phyloP scores from a whole-genome alignment of 805 yeast species.

The Yamadazyma nakazawae region DNA sequence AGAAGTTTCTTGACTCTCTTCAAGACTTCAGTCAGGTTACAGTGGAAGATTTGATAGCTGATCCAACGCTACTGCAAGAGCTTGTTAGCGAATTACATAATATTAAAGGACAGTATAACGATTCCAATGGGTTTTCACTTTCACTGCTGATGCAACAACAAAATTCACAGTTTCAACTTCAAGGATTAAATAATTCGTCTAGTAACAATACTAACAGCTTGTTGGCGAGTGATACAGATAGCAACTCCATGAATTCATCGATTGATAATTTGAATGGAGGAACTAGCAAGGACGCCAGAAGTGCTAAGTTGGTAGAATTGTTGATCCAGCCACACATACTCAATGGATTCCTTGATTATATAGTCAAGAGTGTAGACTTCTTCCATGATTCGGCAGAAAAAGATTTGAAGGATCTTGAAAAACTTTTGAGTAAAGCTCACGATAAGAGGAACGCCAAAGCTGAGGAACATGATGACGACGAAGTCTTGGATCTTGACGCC shows the following conservation, averaged over 20 bases:
- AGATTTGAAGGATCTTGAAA: constrained; percentile 21
- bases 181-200: neutral
- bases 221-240: constrained; percentile 21
- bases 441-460: neutral
- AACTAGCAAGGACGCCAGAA: constrained; percentile 32
- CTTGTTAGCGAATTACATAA: constrained; percentile 35
- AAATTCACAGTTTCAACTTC: constrained; percentile 6
- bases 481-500: neutral
- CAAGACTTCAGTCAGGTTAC: constrained; percentile 29
- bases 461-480: constrained; percentile 5
- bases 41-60: constrained; percentile 32
- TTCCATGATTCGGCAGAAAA: constrained; percentile 29
- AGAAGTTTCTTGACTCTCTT: constrained; percentile 37
- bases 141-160: constrained; percentile 23
- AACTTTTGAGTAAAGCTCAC: constrained; percentile 13
- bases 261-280: constrained; percentile 21
- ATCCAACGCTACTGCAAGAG: constrained; percentile 34
- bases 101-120: constrained; percentile 34
- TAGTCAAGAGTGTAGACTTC: constrained; percentile 50
- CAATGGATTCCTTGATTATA: constrained; percentile 61
- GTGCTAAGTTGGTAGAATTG: constrained; percentile 65
- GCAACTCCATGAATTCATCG: constrained; percentile 33
- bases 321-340: constrained; percentile 76
- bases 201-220: neutral
- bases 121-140: constrained; percentile 24